Conservation (phyloP, 1,284 basidiomycete species). For the Melampsora americana region DNA sequence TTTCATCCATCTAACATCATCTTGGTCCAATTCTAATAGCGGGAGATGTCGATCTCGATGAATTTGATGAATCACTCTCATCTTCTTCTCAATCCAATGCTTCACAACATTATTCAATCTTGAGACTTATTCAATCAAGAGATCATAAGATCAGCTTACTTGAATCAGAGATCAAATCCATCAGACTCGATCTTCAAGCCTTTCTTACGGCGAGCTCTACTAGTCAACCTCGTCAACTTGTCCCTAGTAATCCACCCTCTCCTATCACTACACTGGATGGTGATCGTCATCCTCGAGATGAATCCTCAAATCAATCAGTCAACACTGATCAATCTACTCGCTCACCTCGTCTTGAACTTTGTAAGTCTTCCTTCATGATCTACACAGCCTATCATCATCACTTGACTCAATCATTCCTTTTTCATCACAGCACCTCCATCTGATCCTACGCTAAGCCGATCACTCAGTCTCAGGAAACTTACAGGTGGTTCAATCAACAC, state of each 20-base stretch:
- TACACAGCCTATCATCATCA: too few species aligned
- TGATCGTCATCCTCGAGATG: constrained; percentile 24
- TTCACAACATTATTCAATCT: constrained; percentile 1
- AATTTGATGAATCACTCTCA: constrained; percentile 23
- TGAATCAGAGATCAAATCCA: constrained; percentile 50
- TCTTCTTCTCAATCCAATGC: constrained; percentile 12
- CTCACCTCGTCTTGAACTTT: constrained; percentile 6
- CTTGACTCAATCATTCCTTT: too few species aligned
- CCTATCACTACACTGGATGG: neutral
- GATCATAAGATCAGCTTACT: constrained; percentile 52
- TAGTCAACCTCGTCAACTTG: constrained; percentile 2
- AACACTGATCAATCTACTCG: constrained; percentile 17
- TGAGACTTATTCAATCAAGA: constrained; percentile 38
- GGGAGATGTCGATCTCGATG: constrained; percentile 22
- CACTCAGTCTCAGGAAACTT: too few species aligned
- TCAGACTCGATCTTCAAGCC: constrained; percentile 31
- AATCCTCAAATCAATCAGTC: constrained; percentile 17
- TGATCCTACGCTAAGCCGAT: too few species aligned
- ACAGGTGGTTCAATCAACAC: too few species aligned
- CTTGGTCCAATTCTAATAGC: neutral
- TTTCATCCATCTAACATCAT: neutral
- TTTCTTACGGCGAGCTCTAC: constrained; percentile 12
- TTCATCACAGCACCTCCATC: too few species aligned
- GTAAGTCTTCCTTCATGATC: too few species aligned
- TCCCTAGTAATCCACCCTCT: neutral